phyloP scores from a whole-genome alignment of 129 eudicot species.

The Flaveria bidentis region DNA sequence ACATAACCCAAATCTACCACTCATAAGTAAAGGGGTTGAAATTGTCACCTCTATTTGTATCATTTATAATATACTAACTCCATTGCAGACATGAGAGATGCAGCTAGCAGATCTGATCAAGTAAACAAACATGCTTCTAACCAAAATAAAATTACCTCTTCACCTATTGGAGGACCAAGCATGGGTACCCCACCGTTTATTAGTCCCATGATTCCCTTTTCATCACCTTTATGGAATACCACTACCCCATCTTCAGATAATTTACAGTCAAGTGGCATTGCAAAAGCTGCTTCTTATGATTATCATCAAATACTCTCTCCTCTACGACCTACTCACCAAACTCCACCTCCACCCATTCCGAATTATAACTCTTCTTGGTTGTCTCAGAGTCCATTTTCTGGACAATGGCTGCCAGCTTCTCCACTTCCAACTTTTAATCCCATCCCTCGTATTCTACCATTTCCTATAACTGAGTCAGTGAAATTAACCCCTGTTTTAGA shows the following conservation, averaged over 20 bases:
- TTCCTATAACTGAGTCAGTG: slow-evolving; percentile 52
- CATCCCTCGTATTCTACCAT: slow-evolving; percentile 40
- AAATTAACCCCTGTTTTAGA: slow-evolving; percentile 58
- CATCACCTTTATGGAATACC: slow-evolving; percentile 85
- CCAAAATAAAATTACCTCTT: slow-evolving; percentile 46
- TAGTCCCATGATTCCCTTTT: slow-evolving; percentile 62
- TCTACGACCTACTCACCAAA: slow-evolving; percentile 61
- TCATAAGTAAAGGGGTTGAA: neutral
- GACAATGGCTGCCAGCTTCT: slow-evolving; percentile 74
- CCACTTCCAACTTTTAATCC: slow-evolving; percentile 48
- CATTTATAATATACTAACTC: slow-evolving; percentile 26
- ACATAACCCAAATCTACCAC: neutral
- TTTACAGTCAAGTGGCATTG: slow-evolving; percentile 43
- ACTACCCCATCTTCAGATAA: slow-evolving; percentile 52
- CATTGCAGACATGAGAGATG: slow-evolving; percentile 26
- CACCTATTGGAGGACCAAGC: slow-evolving; percentile 49
- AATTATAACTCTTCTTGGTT: slow-evolving; percentile 66
- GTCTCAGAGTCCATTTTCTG: slow-evolving; percentile 64
- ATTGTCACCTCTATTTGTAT: slow-evolving; percentile 2
- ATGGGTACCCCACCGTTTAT: slow-evolving; percentile 45
- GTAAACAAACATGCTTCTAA: slow-evolving; percentile 42
- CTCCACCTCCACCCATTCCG: slow-evolving; percentile 48
- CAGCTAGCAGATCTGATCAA: slow-evolving; percentile 60
- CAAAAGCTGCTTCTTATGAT: slow-evolving; percentile 52
- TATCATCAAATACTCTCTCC: slow-evolving; percentile 58